Conservation (phyloP, 176 grass and related monocot genomes). For the Ananas comosus region DNA sequence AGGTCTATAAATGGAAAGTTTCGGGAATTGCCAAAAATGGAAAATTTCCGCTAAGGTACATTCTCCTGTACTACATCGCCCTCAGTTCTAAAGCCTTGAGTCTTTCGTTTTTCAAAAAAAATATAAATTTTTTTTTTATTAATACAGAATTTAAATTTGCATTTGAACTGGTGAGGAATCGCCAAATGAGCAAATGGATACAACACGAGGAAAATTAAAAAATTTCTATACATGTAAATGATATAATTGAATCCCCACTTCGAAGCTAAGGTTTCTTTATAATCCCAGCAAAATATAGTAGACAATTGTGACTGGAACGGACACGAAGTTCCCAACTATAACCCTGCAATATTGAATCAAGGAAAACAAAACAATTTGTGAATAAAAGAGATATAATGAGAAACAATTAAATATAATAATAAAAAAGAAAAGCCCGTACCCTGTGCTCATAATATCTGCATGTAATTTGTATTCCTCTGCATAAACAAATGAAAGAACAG, state of each 20-base stretch:
- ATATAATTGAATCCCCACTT: neutral
- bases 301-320: slow-evolving; percentile 60
- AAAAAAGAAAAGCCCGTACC: slow-evolving; percentile 24
- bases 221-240: neutral
- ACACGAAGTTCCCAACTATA: slow-evolving; percentile 71
- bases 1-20: too few species aligned
- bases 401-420: neutral
- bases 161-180: too few species aligned
- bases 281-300: slow-evolving; percentile 55
- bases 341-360: slow-evolving; percentile 34
- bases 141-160: too few species aligned
- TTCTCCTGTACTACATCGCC: too few species aligned
- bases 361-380: neutral
- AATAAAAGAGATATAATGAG: slow-evolving; percentile 2
- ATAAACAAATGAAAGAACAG: slow-evolving; percentile 84
- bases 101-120: too few species aligned
- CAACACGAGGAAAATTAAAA: too few species aligned
- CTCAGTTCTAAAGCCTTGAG: too few species aligned
- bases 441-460: slow-evolving; percentile 92
- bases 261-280: neutral
- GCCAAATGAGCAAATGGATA: too few species aligned
- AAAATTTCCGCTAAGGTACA: too few species aligned
- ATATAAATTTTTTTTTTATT: too few species aligned
- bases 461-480: slow-evolving; percentile 82
- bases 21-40: too few species aligned